These are phyloP conservation scores for Datisca glomerata DNA, from an alignment of 306 rosid genomes.

Conservation along the genomic window DNA sequence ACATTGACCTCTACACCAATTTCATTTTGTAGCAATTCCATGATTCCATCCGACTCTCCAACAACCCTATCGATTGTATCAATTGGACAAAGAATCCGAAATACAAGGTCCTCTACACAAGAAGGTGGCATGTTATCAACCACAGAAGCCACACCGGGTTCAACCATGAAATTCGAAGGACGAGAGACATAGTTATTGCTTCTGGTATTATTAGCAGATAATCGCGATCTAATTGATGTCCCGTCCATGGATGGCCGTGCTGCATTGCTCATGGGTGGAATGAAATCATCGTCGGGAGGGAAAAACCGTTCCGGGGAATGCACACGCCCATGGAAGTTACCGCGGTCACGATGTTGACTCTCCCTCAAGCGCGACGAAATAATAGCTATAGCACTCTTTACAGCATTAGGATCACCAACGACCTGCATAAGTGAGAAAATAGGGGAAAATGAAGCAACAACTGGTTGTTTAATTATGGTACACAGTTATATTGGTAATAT, in stretches of 20 bases:
- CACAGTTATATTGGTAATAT: too few relatives aligned
- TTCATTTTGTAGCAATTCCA: slow-evolving; percentile 73
- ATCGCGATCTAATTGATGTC: slow-evolving; percentile 45
- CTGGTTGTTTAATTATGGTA: too few relatives aligned
- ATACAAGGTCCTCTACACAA: slow-evolving; percentile 70
- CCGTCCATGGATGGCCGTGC: slow-evolving; percentile 69
- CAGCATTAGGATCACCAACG: slow-evolving; percentile 66
- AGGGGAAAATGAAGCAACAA: too few relatives aligned
- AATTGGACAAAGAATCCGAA: slow-evolving; percentile 81
- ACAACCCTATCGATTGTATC: slow-evolving; percentile 58
- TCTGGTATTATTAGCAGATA: slow-evolving; percentile 35
- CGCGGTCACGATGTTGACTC: slow-evolving; percentile 96
- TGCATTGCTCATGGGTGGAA: slow-evolving; percentile 43
- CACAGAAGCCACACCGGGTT: slow-evolving; percentile 41
- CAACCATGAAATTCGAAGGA: slow-evolving; percentile 40
- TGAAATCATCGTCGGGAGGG: slow-evolving; percentile 70
- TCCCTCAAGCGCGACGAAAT: slow-evolving; percentile 91
- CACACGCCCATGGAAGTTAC: slow-evolving; percentile 64
- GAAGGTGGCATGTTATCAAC: slow-evolving; percentile 42
- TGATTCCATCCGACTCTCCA: slow-evolving; percentile 80
- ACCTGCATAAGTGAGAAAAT: slow-evolving; percentile 41
- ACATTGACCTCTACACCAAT: slow-evolving; percentile 83
- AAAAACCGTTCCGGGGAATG: slow-evolving; percentile 81
- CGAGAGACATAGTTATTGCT: slow-evolving; percentile 46
- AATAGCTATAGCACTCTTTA: slow-evolving; percentile 55